Evolutionary conservation across 176 grass and related monocot genomes (phyloP).

Genomic region (Zizania latifolia): DNA sequence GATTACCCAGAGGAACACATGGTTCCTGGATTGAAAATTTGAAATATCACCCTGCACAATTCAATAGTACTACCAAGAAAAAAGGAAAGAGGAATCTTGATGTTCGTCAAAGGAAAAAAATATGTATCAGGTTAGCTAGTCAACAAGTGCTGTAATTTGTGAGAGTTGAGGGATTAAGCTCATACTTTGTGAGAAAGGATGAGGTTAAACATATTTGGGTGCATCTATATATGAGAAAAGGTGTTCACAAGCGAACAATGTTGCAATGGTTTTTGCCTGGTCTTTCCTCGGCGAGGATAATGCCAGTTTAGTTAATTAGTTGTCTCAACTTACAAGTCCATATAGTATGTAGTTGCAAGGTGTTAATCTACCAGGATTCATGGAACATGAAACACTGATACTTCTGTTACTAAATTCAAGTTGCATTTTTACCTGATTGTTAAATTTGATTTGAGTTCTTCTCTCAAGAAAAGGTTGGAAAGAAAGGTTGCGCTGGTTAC

Average conservation of each 20-base stretch:
- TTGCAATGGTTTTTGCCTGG: background rate
- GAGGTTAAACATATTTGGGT: background rate
- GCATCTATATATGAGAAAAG: background rate
- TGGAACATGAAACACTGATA: background rate
- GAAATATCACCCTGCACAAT: background rate
- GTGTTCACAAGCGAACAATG: background rate
- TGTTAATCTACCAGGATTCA: background rate
- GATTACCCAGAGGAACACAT: background rate
- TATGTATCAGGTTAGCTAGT: background rate
- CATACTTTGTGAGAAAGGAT: background rate
- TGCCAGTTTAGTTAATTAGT: background rate
- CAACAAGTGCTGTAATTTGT: background rate
- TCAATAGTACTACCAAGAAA: background rate
- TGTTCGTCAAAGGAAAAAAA: background rate
- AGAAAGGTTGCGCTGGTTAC: slow-evolving; percentile 84
- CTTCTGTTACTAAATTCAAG: background rate
- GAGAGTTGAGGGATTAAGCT: background rate
- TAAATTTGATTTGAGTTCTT: background rate
- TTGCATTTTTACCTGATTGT: background rate
- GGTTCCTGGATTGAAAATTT: background rate
- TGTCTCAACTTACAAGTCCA: background rate
- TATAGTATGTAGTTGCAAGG: background rate
- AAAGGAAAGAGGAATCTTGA: background rate
- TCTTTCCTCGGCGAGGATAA: background rate
- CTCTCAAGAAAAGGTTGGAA: slow-evolving; percentile 42